Evolutionary conservation across 2,329 filamentous ascomycete species (phyloP), one percentile per base, ranked within the genome.

Genomic region (Ustulina deusta): DNA sequence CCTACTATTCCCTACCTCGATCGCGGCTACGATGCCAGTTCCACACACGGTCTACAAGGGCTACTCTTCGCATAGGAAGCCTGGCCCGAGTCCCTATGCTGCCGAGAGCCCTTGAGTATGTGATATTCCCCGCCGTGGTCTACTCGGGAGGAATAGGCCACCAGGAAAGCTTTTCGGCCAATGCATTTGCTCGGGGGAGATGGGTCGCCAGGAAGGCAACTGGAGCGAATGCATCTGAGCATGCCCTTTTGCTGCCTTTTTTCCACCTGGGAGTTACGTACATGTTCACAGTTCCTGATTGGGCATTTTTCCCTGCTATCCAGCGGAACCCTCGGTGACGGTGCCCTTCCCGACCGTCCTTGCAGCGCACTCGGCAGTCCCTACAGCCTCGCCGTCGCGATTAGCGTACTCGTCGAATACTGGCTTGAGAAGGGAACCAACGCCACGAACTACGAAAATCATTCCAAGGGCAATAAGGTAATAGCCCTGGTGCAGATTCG

Each of bases 221-320:
- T 22, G 29, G 29, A 48, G 34, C 51, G 36, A 40, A 32, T 63
- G 44, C 54, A 32, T 63, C 22, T 49, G 15, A 38, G 20, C 49
- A 11, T 48, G 52, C 52, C 65, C 65, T 67, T 63, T 55, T 17
- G 38, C n/a, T 60, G 65, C 65, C 65, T 67, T 63, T 63, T 63
- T 55, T 59, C 22, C 54, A 63, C 29, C 46, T 56, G 15, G 17
- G n/a, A 38, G 17, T 38, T 34, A 42, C 29, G 25, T 10, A n/a
- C 11, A 52, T 25, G 5, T 34, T 9, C 15, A 57, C 10, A n/a
- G 27, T 22, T 42, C 36, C 46, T 63, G 65, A 63, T 67, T 63
- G 60, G 60, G n/a, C 17, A 9, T 60, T 42, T 32, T 34, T 15
- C 44, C 22, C 25, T n/a, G 6, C 34, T 27, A 10, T 13, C 15